Base-by-base conservation (phyloP, 108 stramenopile species). In the Conticribra guillardii region DNA sequence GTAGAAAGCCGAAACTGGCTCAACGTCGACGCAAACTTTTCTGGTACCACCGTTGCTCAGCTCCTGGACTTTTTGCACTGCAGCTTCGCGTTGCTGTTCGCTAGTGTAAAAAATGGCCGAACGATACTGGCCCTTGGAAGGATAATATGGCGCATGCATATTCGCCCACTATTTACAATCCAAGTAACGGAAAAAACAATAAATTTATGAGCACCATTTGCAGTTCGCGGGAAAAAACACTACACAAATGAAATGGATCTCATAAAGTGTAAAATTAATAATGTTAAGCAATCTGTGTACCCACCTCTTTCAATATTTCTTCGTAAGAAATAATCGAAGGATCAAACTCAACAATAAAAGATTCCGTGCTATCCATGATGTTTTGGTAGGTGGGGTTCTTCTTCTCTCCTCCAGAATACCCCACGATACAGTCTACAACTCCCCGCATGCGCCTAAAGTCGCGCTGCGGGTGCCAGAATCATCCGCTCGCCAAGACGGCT, bases 391-490 rank as follows among this genome's bases (percentile, higher is more conserved):
- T 89, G 17, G 91, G 91, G 64, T 87, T 67, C 16, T 67, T 54
- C 45, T 73, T 23, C 33, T 55, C 46, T 8, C 91, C 91, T 22
- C 91, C 91, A 0, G 85, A 81, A 59, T 92, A 92, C 14, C 88
- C 88, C 4, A 89, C 88, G 16, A 89, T 55, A 27, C 74, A 71
- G 52, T 82, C 66, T 30, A 71, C 73, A 17, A 89, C 82, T 50
- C 88, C 88, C 61, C 69, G 72, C 71, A 85, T 50, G 29, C 70
- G 51, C 46, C 70, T 24, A 64, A 81, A 89, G 27, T 74, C 81
- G 28, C 68, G 83, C 55, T 89, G 82, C 31, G 88, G 88, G 69
- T 81, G 79, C 90, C 90, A 92, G 81, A 89, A 89, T 92, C 89
- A 90, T 75, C 87, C 89, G 46, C 68, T 66, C 8, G 87, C 87